Percentiles rank a stretch among this genome's conserved stretches.
phyloP scores from a whole-genome alignment of 164 flowering plant genomes.

The Umbellularia californica region DNA sequence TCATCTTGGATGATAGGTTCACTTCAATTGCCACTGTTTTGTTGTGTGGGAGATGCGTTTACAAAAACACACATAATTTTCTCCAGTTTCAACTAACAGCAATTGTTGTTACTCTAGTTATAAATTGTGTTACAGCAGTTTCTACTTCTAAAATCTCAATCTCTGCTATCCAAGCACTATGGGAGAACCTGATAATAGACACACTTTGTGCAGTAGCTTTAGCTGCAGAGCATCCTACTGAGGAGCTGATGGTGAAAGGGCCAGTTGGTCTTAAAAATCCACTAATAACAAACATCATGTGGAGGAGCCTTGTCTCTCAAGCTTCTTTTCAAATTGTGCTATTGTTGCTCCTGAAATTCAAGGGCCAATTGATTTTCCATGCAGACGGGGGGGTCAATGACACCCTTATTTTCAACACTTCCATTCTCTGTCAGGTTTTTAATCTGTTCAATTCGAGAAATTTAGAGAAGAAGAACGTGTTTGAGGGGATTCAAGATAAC shows the following conservation, averaged over 20 bases:
- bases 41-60: constrained; percentile 58
- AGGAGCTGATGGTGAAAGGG: constrained; percentile 44
- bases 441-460: constrained; percentile 50
- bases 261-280: constrained; percentile 52
- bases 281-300: constrained; percentile 60
- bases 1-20: constrained; percentile 59
- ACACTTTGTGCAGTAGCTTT: constrained; percentile 60
- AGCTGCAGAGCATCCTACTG: constrained; percentile 55
- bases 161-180: constrained; percentile 51
- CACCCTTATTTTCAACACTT: constrained; percentile 52
- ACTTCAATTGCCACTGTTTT: constrained; percentile 43
- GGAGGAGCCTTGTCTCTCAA: constrained; percentile 58
- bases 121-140: constrained; percentile 57
- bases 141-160: constrained; percentile 53
- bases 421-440: constrained; percentile 54
- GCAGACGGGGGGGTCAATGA: constrained; percentile 26
- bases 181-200: constrained; percentile 80
- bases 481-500: constrained; percentile 38
- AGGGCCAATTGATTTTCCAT: constrained; percentile 36
- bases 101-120: constrained; percentile 50
- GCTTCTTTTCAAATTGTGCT: constrained; percentile 43
- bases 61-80: constrained; percentile 63
- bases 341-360: constrained; percentile 41
- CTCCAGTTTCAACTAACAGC: constrained; percentile 72
- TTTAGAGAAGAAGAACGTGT: constrained; percentile 43